Conservation (phyloP, 2,329 filamentous ascomycete genomes). For the Onygena corvina region DNA sequence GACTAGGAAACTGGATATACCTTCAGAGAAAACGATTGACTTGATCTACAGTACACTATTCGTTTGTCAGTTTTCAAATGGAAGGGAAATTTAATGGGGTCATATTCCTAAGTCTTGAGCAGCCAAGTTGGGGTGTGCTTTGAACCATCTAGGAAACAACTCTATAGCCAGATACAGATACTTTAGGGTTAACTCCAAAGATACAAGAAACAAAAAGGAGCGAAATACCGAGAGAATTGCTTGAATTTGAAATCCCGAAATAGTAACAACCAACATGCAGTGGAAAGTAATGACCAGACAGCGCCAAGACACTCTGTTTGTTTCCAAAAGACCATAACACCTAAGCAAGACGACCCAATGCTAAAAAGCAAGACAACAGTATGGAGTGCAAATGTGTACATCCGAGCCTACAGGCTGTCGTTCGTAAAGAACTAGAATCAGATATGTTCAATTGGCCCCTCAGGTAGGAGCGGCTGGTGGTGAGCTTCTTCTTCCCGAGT, state of each 20-base stretch:
- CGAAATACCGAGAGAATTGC: neutral
- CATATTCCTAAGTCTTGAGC: too few species aligned
- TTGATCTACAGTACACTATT: too few species aligned
- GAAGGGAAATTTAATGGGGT: too few species aligned
- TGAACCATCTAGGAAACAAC: neutral
- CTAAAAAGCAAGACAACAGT: neutral
- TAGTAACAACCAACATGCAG: neutral
- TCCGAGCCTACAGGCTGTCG: too few species aligned
- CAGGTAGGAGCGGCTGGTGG: slow-evolving; percentile 52
- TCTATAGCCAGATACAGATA: neutral
- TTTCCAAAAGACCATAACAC: neutral
- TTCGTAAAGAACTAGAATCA: slow-evolving; percentile 17
- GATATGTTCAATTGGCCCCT: slow-evolving; percentile 70
- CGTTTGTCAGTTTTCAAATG: too few species aligned
- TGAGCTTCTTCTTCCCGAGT: slow-evolving; percentile 23
- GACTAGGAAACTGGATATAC: too few species aligned
- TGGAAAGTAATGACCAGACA: neutral
- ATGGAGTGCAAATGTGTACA: neutral
- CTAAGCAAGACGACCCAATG: slow-evolving; percentile 1
- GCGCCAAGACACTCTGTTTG: neutral
- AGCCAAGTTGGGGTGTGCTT: too few species aligned
- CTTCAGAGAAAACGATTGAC: too few species aligned
- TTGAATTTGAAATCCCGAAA: neutral
- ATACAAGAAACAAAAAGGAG: neutral
- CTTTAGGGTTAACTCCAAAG: neutral